phyloP scores from a whole-genome alignment of 176 grass and related monocot species.

The Lolium rigidum region DNA sequence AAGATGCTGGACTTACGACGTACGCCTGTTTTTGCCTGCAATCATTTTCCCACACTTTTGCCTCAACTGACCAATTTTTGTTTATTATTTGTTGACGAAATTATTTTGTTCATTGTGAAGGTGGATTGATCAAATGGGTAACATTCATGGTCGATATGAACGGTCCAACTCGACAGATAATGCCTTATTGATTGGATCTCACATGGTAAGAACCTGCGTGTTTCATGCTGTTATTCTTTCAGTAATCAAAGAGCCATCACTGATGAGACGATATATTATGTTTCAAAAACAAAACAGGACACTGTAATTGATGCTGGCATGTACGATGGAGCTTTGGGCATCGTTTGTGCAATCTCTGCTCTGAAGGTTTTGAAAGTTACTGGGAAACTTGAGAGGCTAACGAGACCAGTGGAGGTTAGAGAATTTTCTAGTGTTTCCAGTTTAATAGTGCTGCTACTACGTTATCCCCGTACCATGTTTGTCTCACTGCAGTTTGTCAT shows the following conservation, averaged over 20 bases:
- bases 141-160: constrained; percentile 77
- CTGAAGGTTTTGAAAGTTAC: too few species aligned
- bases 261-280: neutral
- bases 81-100: too few species aligned
- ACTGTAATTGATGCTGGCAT: too few species aligned
- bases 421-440: constrained; percentile 8
- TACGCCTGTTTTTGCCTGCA: constrained; percentile 32
- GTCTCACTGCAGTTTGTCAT: neutral
- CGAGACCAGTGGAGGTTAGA: neutral
- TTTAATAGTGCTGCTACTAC: neutral
- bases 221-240: neutral
- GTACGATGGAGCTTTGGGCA: too few species aligned
- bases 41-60: constrained; percentile 6
- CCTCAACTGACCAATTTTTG: neutral
- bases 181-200: constrained; percentile 84
- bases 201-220: constrained; percentile 48
- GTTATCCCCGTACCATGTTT: constrained; percentile 16
- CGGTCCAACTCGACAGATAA: constrained; percentile 49
- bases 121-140: constrained; percentile 97
- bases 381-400: too few species aligned
- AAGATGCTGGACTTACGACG: constrained; percentile 90
- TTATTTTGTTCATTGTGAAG: constrained; percentile 48
- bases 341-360: too few species aligned
- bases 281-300: neutral
- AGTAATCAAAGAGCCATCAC: neutral